Percentiles rank a stretch among this genome's conserved stretches.
Evolutionary conservation across 148 eudicot species (phyloP).

Genomic region (Persicaria maculosa): DNA sequence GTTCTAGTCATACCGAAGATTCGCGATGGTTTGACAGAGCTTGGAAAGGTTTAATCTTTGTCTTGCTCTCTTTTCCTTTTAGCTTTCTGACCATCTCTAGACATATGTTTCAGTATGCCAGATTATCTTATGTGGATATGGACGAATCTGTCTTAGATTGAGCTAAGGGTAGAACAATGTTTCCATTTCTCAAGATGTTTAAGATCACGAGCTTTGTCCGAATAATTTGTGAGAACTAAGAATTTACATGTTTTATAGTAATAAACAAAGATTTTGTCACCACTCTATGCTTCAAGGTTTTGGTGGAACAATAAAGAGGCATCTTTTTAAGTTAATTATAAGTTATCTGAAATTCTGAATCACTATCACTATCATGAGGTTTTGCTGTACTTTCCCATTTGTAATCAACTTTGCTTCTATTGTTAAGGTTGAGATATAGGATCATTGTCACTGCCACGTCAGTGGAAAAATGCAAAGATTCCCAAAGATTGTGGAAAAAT

Average conservation of each 20-base stretch:
- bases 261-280: neutral
- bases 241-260: neutral
- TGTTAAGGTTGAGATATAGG: slow-evolving; percentile 1
- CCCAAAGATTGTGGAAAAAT: neutral
- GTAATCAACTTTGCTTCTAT: neutral
- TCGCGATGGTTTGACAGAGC: slow-evolving; percentile 63
- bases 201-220: neutral
- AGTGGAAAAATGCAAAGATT: neutral
- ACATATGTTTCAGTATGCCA: neutral
- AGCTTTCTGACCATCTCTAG: neutral
- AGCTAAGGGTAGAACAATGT: neutral
- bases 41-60: slow-evolving; percentile 46
- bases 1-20: slow-evolving; percentile 58
- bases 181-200: neutral
- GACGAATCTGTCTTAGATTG: neutral
- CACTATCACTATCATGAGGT: neutral
- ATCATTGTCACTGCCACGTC: too few relatives aligned
- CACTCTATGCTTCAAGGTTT: neutral
- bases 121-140: neutral
- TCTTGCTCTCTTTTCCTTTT: neutral
- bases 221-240: neutral
- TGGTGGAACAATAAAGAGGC: neutral
- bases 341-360: too few relatives aligned
- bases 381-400: neutral
- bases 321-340: neutral